These are phyloP conservation scores for Phyllostachys edulis DNA, from an alignment of 176 grass and related monocot genomes.

Conservation along the genomic window DNA sequence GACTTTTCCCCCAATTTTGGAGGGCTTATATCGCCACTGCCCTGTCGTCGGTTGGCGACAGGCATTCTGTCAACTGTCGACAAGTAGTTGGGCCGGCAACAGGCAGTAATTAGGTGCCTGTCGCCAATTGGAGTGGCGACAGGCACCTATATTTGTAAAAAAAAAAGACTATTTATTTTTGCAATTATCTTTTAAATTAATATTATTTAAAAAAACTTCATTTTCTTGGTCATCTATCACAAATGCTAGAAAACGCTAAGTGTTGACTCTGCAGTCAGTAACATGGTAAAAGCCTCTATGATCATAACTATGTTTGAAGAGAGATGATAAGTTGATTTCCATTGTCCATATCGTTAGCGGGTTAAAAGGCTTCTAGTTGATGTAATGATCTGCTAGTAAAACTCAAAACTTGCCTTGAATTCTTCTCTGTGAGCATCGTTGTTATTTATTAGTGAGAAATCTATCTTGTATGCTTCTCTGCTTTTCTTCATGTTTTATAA, in stretches of 20 bases:
- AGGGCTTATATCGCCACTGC: too few relatives aligned
- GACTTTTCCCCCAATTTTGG: too few relatives aligned
- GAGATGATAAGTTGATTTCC: not conserved
- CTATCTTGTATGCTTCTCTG: slow-evolving; percentile 18
- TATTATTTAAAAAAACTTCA: too few relatives aligned
- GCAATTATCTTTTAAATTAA: too few relatives aligned
- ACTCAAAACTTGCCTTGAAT: slow-evolving; percentile 10
- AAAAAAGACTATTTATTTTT: too few relatives aligned
- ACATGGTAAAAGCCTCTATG: not conserved
- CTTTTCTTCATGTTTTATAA: slow-evolving; percentile 21
- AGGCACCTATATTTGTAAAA: too few relatives aligned
- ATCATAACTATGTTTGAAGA: not conserved
- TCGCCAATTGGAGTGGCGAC: too few relatives aligned
- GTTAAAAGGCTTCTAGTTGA: not conserved
- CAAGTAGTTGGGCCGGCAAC: too few relatives aligned
- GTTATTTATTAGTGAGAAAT: not conserved
- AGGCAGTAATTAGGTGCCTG: too few relatives aligned
- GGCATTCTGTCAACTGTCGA: too few relatives aligned
- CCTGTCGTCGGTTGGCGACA: too few relatives aligned
- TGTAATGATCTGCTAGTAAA: slow-evolving; percentile 11
- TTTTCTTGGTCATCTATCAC: not conserved
- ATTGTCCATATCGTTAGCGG: not conserved
- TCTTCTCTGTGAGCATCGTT: not conserved
- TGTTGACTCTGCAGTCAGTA: not conserved
- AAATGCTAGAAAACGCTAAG: slow-evolving; percentile 6